Evolutionary conservation across 106 monocot species (phyloP).

Genomic region (Platanthera guangdongensis): DNA sequence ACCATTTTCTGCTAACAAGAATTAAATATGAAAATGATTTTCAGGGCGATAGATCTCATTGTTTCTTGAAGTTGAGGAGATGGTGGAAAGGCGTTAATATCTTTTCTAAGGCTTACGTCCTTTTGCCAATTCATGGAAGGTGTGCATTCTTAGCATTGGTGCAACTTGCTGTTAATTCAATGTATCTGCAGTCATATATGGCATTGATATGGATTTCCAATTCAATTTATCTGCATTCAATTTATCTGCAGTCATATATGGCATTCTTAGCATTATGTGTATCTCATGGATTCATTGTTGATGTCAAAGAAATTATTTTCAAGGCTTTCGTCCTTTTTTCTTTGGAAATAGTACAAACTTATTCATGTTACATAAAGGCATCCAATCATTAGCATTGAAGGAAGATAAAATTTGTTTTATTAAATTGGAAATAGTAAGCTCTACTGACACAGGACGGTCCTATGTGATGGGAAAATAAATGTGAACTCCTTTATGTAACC

Average conservation of each 20-base stretch:
- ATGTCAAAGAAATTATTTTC: background rate
- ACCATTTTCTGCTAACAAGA: background rate
- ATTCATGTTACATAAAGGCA: background rate
- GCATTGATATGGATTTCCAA: background rate
- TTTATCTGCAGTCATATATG: background rate
- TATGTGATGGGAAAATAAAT: too few species aligned
- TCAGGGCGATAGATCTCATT: conserved; percentile 40
- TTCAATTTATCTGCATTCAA: background rate
- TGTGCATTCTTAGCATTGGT: conserved; percentile 26
- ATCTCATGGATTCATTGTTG: background rate
- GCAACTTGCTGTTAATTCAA: background rate
- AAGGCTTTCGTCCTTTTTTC: too few species aligned
- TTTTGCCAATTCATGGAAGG: conserved; percentile 91
- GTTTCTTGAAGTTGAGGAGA: conserved; percentile 66
- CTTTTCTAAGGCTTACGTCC: conserved; percentile 74
- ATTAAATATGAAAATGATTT: conserved; percentile 5
- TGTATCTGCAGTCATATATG: background rate
- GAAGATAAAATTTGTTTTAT: too few species aligned
- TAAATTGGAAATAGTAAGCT: too few species aligned
- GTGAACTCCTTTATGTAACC: too few species aligned
- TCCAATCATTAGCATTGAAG: background rate
- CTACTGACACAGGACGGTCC: too few species aligned
- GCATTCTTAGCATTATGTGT: too few species aligned
- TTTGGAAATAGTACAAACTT: background rate
- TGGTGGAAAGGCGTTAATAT: conserved; percentile 88